Conservation (phyloP, 495 filamentous ascomycete species). For the Mytilinidion resinicola region DNA sequence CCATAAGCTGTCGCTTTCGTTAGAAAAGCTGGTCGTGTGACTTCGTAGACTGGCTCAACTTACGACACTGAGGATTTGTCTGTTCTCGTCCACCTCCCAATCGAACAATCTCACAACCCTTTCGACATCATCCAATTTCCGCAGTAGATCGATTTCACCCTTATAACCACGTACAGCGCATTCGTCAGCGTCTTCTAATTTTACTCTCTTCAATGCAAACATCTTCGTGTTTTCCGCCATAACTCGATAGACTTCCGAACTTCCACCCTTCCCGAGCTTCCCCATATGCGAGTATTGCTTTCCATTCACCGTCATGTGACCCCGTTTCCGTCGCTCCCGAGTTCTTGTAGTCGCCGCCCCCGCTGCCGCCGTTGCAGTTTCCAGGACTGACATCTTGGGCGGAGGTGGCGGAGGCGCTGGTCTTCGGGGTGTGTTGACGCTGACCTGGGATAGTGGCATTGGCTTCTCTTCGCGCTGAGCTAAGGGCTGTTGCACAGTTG, state of each 20-base stretch:
- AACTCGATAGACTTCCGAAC: conserved; percentile 88
- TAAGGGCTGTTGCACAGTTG: conserved; percentile 37
- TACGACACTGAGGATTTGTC: conserved; percentile 76
- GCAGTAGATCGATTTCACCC: conserved; percentile 90
- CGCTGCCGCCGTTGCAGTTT: conserved; percentile 79
- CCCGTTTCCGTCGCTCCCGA: conserved; percentile 63
- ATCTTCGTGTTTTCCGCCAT: conserved; percentile 95
- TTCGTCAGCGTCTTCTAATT: conserved; percentile 84
- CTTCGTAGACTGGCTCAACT: conserved; percentile 29
- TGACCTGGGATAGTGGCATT: conserved; percentile 56
- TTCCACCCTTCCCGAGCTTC: conserved; percentile 85
- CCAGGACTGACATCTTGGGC: conserved; percentile 90
- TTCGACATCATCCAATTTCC: conserved; percentile 73
- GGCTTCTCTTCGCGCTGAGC: conserved; percentile 54
- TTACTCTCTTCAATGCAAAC: conserved; percentile 88
- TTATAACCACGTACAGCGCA: conserved; percentile 80
- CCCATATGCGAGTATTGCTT: conserved; percentile 85
- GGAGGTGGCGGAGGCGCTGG: conserved; percentile 72
- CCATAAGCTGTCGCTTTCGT: conserved; percentile 63
- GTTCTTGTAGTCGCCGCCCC: conserved; percentile 68
- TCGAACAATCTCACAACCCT: conserved; percentile 86
- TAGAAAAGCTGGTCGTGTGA: conserved; percentile 6
- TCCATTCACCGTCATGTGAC: conserved; percentile 79
- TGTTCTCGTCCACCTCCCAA: conserved; percentile 85
- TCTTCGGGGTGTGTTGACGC: conserved; percentile 75